A percentile compares a stretch with the other conserved stretches of the same genome.
Conservation (phyloP, 1,284 basidiomycete genomes). For the Earliella scabrosa region DNA sequence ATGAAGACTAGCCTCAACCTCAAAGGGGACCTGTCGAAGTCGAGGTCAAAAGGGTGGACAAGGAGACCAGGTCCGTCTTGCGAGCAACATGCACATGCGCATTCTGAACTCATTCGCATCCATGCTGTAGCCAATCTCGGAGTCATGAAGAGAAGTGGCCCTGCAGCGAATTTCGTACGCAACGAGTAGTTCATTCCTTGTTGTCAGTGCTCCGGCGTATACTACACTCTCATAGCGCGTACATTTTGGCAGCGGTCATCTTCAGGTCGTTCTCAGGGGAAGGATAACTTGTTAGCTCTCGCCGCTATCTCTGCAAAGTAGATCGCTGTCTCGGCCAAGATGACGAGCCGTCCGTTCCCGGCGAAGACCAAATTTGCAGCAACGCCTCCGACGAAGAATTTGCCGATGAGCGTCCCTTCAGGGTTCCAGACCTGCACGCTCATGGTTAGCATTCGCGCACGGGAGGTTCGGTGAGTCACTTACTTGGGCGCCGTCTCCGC, state of each 20-base stretch:
- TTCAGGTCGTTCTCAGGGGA: slow-evolving; percentile 23
- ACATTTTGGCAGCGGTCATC: background rate
- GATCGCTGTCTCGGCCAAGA: slow-evolving; percentile 69
- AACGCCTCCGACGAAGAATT: slow-evolving; percentile 67
- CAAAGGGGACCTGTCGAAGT: slow-evolving; percentile 23
- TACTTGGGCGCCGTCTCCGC: slow-evolving; percentile 74
- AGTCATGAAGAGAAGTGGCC: slow-evolving; percentile 36
- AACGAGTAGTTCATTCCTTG: slow-evolving; percentile 4
- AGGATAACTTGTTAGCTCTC: slow-evolving; percentile 35
- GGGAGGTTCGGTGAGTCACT: slow-evolving; percentile 18
- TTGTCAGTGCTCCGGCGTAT: background rate
- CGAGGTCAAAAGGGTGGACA: slow-evolving; percentile 37
- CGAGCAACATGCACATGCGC: background rate
- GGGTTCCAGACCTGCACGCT: slow-evolving; percentile 61
- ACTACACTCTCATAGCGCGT: background rate
- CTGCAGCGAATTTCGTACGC: slow-evolving; percentile 36
- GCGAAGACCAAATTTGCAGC: slow-evolving; percentile 75
- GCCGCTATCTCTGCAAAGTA: slow-evolving; percentile 63
- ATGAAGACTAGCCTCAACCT: slow-evolving; percentile 33
- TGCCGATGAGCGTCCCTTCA: slow-evolving; percentile 69
- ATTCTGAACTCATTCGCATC: background rate
- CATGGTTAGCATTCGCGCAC: background rate
- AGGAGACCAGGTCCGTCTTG: slow-evolving; percentile 34
- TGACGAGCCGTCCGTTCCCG: slow-evolving; percentile 62
- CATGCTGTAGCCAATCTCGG: slow-evolving; percentile 37